Evolutionary conservation across 768 basidiomycete species (phyloP).

Genomic region (Peribolospora kevripleyi): DNA sequence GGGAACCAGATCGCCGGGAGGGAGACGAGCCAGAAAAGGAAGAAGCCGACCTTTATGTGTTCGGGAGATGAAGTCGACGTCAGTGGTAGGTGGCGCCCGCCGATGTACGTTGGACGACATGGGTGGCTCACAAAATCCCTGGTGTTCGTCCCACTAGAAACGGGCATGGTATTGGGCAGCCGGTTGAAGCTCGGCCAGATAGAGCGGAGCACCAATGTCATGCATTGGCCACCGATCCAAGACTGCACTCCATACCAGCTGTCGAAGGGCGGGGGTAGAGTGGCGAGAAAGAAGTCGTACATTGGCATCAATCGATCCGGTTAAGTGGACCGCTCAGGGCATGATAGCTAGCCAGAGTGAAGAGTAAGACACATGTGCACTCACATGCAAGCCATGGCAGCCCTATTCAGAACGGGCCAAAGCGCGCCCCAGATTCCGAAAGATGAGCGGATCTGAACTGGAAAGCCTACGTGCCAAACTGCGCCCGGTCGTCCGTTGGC

Average conservation of each 20-base stretch:
- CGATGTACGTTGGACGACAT: background rate
- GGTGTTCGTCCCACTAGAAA: conserved; percentile 47
- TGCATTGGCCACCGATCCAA: conserved; percentile 57
- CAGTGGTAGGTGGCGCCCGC: conserved; percentile 3
- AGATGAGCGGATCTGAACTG: conserved; percentile 12
- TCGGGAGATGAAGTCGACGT: conserved; percentile 1
- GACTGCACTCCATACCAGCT: conserved; percentile 60
- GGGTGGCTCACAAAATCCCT: conserved; percentile 28
- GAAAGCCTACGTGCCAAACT: conserved; percentile 32
- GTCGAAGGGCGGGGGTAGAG: conserved; percentile 18
- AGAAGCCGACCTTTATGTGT: conserved; percentile 33
- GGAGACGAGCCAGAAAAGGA: conserved; percentile 63
- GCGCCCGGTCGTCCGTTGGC: conserved; percentile 57
- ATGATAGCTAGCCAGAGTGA: too few species aligned
- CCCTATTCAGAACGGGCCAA: conserved; percentile 42
- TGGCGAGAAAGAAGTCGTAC: too few species aligned
- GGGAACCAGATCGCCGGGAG: conserved; percentile 63
- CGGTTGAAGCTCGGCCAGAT: conserved; percentile 39
- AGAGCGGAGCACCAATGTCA: conserved; percentile 45
- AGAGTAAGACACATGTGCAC: too few species aligned
- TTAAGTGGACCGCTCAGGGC: too few species aligned
- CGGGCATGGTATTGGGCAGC: conserved; percentile 39
- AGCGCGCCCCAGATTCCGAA: conserved; percentile 35
- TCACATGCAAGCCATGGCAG: conserved; percentile 8
- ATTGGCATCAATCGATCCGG: too few species aligned